Conservation (phyloP, 2,329 filamentous ascomycete species). For the Didymella arachidicola region DNA sequence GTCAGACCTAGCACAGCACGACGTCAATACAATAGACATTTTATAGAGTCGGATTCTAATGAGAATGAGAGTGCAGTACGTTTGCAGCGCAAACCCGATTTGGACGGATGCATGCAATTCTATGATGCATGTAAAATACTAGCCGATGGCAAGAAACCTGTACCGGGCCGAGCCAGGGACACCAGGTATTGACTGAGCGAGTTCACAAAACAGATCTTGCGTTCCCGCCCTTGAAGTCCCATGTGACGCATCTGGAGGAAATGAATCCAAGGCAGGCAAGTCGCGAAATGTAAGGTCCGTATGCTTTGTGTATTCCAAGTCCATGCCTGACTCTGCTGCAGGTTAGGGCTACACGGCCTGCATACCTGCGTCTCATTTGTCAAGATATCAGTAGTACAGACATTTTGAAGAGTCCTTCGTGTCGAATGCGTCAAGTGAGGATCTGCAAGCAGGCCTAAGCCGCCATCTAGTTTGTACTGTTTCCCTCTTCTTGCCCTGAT, state of each 20-base stretch:
- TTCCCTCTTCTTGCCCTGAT: neutral
- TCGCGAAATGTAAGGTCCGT: neutral
- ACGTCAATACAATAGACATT: neutral
- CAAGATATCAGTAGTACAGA: neutral
- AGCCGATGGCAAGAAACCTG: neutral
- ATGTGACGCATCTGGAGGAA: neutral
- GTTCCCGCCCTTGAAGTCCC: neutral
- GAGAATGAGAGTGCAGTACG: neutral
- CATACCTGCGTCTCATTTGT: neutral
- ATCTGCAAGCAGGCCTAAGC: too few relatives aligned
- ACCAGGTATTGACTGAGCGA: neutral
- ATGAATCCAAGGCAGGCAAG: neutral
- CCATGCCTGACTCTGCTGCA: neutral
- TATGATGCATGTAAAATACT: neutral
- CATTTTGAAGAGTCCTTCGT: neutral
- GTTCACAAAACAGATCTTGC: neutral
- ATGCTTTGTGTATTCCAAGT: neutral
- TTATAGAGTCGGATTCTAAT: neutral
- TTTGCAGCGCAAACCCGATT: neutral
- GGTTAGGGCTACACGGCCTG: neutral
- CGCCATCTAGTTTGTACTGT: too few relatives aligned
- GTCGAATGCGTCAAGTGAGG: too few relatives aligned
- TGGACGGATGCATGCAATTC: neutral
- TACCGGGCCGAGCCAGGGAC: neutral
- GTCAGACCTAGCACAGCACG: neutral